Percentiles rank a stretch among this genome's conserved stretches.
These are phyloP conservation scores for Gillenia trifoliata DNA, from an alignment of 306 rosid genomes.

Conservation along the genomic window DNA sequence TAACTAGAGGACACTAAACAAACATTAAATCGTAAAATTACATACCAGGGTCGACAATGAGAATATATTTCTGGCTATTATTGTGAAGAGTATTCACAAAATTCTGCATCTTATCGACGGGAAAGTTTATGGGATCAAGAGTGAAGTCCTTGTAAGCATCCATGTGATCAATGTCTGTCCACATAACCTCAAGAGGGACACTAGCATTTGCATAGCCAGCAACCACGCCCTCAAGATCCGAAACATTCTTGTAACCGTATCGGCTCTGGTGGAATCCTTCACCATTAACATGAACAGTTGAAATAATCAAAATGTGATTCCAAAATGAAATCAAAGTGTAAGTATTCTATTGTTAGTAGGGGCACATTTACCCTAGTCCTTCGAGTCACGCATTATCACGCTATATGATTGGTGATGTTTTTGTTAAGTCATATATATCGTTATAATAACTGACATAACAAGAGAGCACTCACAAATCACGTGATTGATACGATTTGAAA, in stretches of 20 bases:
- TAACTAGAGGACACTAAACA: too few relatives aligned
- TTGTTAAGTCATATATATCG: too few relatives aligned
- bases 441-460: too few relatives aligned
- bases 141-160: slow-evolving; percentile 78
- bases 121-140: slow-evolving; percentile 76
- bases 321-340: too few relatives aligned
- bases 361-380: too few relatives aligned
- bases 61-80: slow-evolving; percentile 72
- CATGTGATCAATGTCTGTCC: slow-evolving; percentile 97
- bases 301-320: too few relatives aligned
- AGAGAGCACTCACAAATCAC: too few relatives aligned
- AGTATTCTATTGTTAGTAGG: too few relatives aligned
- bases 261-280: slow-evolving; percentile 86
- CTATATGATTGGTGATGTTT: too few relatives aligned
- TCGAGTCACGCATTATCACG: too few relatives aligned
- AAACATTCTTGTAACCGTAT: slow-evolving; percentile 69
- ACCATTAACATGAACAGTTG: neutral
- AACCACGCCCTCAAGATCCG: slow-evolving; percentile 56
- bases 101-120: slow-evolving; percentile 46
- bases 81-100: slow-evolving; percentile 56
- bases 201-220: slow-evolving; percentile 58
- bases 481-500: too few relatives aligned
- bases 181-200: slow-evolving; percentile 11
- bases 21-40: too few relatives aligned
- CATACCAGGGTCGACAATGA: slow-evolving; percentile 73